Percentiles rank a stretch among this genome's conserved stretches.
Evolutionary conservation across 495 filamentous ascomycete species (phyloP).

Genomic region (Talaromyces adpressus): DNA sequence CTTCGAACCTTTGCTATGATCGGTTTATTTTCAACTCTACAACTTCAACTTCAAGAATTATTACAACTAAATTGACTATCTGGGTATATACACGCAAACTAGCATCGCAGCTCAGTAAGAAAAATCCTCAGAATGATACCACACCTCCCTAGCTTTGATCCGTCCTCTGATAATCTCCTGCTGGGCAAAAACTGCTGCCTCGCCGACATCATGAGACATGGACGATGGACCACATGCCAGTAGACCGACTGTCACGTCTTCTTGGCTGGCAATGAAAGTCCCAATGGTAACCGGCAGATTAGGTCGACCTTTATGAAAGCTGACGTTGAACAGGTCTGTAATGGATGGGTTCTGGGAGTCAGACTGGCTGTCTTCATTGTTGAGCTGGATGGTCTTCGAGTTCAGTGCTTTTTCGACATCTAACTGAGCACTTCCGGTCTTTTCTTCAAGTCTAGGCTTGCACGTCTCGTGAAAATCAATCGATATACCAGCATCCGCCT

Average conservation of each 20-base stretch:
- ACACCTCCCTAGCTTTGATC: conserved; percentile 35
- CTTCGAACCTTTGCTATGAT: neutral
- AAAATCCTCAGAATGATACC: conserved; percentile 47
- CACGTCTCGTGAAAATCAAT: conserved; percentile 6
- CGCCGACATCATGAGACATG: conserved; percentile 42
- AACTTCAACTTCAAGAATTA: neutral
- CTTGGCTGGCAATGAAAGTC: conserved; percentile 13
- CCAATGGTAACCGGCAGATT: conserved; percentile 28
- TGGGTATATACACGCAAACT: neutral
- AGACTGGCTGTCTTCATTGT: neutral
- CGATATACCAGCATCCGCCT: conserved; percentile 11
- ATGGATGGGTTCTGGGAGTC: neutral
- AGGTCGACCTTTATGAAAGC: conserved; percentile 19
- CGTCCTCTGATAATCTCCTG: conserved; percentile 26
- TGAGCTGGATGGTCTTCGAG: neutral
- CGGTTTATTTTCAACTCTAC: neutral
- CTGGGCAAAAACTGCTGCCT: conserved; percentile 42
- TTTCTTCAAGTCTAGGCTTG: neutral
- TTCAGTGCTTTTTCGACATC: neutral
- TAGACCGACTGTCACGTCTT: conserved; percentile 30
- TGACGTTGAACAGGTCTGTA: neutral
- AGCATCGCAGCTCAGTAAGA: conserved; percentile 20
- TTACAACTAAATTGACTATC: neutral
- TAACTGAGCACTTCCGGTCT: neutral
- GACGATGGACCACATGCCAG: conserved; percentile 44